Evolutionary conservation across 805 yeast species (phyloP).

Genomic region (Candida railenensis): DNA sequence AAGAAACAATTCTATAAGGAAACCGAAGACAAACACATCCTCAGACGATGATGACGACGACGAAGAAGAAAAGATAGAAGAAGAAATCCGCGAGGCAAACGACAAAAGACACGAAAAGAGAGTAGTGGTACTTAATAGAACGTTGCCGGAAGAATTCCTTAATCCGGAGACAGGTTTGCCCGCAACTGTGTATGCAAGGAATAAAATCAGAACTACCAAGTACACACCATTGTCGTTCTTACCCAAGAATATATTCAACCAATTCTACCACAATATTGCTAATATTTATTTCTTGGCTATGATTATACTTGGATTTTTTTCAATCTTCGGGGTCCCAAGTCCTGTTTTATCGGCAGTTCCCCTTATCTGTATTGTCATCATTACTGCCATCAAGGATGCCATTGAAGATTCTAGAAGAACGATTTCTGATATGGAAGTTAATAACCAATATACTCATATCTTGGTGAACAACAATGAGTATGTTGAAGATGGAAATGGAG

Average conservation of each 20-base stretch:
- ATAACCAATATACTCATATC: conserved; percentile 71
- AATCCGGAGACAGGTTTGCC: conserved; percentile 64
- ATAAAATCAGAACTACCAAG: conserved; percentile 92
- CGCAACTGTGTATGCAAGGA: conserved; percentile 65
- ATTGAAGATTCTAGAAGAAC: conserved; percentile 80
- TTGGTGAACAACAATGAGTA: conserved; percentile 29
- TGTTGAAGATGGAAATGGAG: conserved; percentile 14
- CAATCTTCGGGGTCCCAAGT: conserved; percentile 76
- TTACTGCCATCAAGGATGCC: conserved; percentile 79
- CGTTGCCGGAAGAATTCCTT: conserved; percentile 55
- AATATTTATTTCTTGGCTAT: conserved; percentile 81
- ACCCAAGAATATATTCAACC: conserved; percentile 79
- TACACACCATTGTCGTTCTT: conserved; percentile 87
- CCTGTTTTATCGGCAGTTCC: conserved; percentile 79
- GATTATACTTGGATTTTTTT: conserved; percentile 76
- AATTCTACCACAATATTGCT: conserved; percentile 80
- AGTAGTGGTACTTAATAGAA: conserved; percentile 56
- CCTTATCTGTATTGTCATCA: conserved; percentile 68
- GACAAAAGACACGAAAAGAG: conserved; percentile 37
- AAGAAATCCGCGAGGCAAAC: conserved; percentile 27
- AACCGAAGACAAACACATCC: conserved; percentile 4
- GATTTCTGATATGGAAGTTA: conserved; percentile 67
- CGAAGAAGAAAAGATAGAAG: conserved; percentile 28
- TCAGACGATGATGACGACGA: conserved; percentile 29
- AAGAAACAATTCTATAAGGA: conserved; percentile 13